Base-by-base conservation (phyloP, 805 yeast genomes). In the Nakazawaea ernobii region DNA sequence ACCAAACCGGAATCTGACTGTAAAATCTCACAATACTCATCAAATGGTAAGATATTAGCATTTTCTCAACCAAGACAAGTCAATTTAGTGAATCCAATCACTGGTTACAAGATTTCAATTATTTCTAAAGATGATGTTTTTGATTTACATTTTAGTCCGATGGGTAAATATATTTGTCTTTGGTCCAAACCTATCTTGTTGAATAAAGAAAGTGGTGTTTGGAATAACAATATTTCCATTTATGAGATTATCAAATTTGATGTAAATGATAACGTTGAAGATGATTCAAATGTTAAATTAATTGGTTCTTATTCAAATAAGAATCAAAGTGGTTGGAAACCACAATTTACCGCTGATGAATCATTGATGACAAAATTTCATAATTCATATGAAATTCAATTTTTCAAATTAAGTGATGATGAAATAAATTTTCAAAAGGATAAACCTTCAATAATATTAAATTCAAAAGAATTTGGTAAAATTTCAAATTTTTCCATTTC, bases 301-400 rank as follows among this genome's bases (percentile, higher is more conserved):
- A 68, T 80, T 44, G 77, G 75, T 50, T 75, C 80, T 53, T 90
- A 85, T 74, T 71, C 84, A 44, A 85, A 87, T 54, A 87, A 85
- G 66, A 80, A 81, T 44, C 97, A 92, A 69, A 79, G 80, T 52
- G 92, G 92, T 26, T 92, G 98, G 97, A 77, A 79, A 61, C 86
- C 95, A n/a, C 96, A 89, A 67, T 90, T 84, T 63, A 86, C 95
- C 8, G 74, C 76, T 51, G 94, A 90, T 63, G 96, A 90, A 70
- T 71, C 76, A 54, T 71, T 77, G 54, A 73, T 85, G 65, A 85
- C 88, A 41, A 77, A 82, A 61, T 57, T 75, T 53, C 46, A 53
- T 29, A 70, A 69, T 51, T 64, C 68, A 46, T 78, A 75, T 59
- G 88, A 84, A 59, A 71, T 85, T 49, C 87, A 83, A 58, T 84